Conservation (phyloP, 116 monocot species). For the Trichopus zeylanicus region DNA sequence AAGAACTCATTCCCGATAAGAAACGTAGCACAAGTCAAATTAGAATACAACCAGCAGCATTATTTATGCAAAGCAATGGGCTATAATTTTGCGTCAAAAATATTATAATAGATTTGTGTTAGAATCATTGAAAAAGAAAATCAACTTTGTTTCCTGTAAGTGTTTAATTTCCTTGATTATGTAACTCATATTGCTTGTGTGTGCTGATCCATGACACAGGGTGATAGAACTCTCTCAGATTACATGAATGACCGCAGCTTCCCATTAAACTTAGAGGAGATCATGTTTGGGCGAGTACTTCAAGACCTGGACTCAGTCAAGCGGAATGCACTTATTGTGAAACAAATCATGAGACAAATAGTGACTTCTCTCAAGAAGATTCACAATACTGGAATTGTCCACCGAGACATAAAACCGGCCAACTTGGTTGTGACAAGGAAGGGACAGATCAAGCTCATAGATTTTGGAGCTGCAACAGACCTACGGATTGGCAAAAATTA, state of each 20-base stretch:
- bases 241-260: slow-evolving; percentile 64
- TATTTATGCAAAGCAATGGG: no score
- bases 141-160: no score
- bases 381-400: slow-evolving; percentile 80
- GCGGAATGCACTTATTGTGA: slow-evolving; percentile 67
- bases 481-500: slow-evolving; percentile 95
- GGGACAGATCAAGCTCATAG: slow-evolving; percentile 86
- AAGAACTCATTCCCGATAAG: no score
- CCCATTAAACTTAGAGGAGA: slow-evolving; percentile 66
- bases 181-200: background rate
- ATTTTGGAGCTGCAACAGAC: slow-evolving; percentile 88
- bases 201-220: slow-evolving; percentile 25
- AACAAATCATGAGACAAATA: slow-evolving; percentile 88
- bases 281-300: slow-evolving; percentile 71
- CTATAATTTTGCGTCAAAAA: no score
- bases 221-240: slow-evolving; percentile 50
- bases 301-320: slow-evolving; percentile 58
- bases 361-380: slow-evolving; percentile 72
- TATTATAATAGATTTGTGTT: background rate
- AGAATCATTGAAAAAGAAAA: background rate
- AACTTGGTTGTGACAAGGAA: slow-evolving; percentile 80
- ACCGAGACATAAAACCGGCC: slow-evolving; percentile 86
- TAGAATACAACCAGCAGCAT: no score
- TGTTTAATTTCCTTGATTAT: background rate
- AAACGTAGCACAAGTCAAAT: no score